These are phyloP conservation scores for Colletotrichum sidae DNA, from an alignment of 2,329 filamentous ascomycete genomes.

Conservation along the genomic window DNA sequence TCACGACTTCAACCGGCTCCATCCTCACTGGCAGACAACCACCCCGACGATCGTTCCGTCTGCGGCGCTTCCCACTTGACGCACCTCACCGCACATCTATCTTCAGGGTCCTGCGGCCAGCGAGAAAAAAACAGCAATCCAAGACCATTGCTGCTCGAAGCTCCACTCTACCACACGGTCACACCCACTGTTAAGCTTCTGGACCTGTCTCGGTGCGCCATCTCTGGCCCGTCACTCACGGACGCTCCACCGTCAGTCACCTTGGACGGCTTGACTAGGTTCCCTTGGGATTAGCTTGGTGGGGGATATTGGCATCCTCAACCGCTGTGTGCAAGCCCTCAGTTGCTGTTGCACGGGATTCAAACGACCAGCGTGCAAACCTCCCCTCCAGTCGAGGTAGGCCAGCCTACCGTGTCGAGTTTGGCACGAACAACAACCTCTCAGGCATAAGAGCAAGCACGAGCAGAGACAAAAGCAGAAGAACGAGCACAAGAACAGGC, in stretches of 20 bases:
- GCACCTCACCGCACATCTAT: constrained; percentile 38
- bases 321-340: constrained; percentile 25
- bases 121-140: constrained; percentile 1
- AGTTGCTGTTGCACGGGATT: constrained; percentile 24
- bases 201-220: constrained; percentile 30
- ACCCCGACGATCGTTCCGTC: constrained; percentile 15
- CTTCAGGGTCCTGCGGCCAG: constrained; percentile 31
- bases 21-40: constrained; percentile 5
- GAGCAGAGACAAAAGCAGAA: too few relatives aligned
- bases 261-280: constrained; percentile 30
- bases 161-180: constrained; percentile 35
- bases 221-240: constrained; percentile 33
- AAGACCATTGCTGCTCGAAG: constrained; percentile 15
- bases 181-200: constrained; percentile 36
- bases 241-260: constrained; percentile 32
- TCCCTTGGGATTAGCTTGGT: constrained; percentile 33
- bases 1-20: constrained; percentile 31
- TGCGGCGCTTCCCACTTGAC: constrained; percentile 30
- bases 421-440: constrained; percentile 8
- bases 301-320: constrained; percentile 34
- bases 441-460: constrained; percentile 9
- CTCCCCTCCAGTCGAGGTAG: constrained; percentile 25
- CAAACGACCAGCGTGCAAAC: constrained; percentile 33
- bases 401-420: too few relatives aligned
- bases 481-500: too few relatives aligned